Conservation (phyloP, 1,284 basidiomycete genomes). For the Taiwanofungus camphoratus region DNA sequence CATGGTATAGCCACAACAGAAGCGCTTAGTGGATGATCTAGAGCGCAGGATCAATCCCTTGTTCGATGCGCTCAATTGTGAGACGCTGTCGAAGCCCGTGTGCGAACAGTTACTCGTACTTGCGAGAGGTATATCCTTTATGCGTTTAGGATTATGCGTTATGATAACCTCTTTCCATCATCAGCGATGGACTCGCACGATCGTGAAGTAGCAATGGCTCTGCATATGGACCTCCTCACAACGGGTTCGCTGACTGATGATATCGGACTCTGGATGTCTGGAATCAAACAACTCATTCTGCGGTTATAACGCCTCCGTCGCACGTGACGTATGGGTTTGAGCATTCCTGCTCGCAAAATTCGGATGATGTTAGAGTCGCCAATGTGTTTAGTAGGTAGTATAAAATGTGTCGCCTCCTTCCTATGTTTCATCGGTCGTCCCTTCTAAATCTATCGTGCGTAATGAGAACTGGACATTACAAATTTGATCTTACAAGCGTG, state of each 20-base stretch:
- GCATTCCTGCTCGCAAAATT: too few species aligned
- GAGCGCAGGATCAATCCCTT: slow-evolving; percentile 84
- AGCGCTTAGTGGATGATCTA: slow-evolving; percentile 82
- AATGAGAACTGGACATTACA: too few species aligned
- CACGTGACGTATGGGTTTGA: too few species aligned
- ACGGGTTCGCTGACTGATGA: slow-evolving; percentile 72
- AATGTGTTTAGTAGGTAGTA: too few species aligned
- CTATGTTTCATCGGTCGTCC: too few species aligned
- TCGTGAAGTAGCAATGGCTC: slow-evolving; percentile 62
- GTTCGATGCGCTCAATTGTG: slow-evolving; percentile 91
- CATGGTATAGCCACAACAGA: slow-evolving; percentile 62
- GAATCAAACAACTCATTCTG: slow-evolving; percentile 77
- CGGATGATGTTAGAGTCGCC: too few species aligned
- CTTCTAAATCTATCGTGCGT: too few species aligned
- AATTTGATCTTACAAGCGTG: too few species aligned
- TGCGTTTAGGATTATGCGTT: slow-evolving; percentile 6
- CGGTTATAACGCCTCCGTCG: slow-evolving; percentile 37
- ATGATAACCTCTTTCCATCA: slow-evolving; percentile 10
- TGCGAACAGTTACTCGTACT: slow-evolving; percentile 67
- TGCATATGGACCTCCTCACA: slow-evolving; percentile 79
- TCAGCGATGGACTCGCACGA: slow-evolving; percentile 75
- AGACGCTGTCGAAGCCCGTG: slow-evolving; percentile 70
- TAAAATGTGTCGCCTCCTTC: too few species aligned
- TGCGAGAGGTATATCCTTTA: slow-evolving; percentile 50
- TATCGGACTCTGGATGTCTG: slow-evolving; percentile 84